A percentile compares a stretch with the other conserved stretches of the same genome.
Evolutionary conservation across 2,329 filamentous ascomycete species (phyloP).

Genomic region (Beauveria scarabaeidicola): DNA sequence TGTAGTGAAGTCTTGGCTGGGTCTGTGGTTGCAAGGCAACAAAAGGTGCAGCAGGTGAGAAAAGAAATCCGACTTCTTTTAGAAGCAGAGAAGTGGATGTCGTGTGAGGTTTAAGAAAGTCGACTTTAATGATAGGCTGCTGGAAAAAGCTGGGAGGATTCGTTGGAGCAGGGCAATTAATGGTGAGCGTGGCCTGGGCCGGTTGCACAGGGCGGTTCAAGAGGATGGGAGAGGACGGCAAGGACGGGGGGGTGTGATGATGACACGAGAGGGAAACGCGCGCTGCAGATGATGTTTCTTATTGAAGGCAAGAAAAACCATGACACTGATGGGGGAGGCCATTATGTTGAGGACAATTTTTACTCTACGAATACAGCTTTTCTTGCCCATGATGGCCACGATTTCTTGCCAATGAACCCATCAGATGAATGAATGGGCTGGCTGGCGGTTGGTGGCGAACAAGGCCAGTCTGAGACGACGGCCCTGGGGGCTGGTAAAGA

Average conservation of each 20-base stretch:
- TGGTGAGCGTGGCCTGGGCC: background rate
- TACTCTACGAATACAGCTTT: too few relatives aligned
- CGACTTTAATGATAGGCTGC: background rate
- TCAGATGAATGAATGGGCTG: background rate
- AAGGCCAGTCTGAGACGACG: background rate
- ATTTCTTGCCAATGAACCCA: background rate
- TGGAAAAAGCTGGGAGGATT: background rate
- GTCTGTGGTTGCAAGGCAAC: background rate
- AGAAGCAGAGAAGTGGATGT: background rate
- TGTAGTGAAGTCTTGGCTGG: background rate
- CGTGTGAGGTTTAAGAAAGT: background rate
- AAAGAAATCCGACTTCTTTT: background rate
- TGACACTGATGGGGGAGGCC: too few relatives aligned
- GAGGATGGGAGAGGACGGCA: background rate
- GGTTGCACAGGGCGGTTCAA: conserved; percentile 1
- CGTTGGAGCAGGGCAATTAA: too few relatives aligned
- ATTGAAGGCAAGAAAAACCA: background rate
- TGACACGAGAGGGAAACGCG: background rate
- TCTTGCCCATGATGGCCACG: background rate
- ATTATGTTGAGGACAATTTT: background rate
- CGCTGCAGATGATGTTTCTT: background rate
- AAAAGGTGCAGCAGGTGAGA: background rate
- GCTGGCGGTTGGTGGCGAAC: background rate
- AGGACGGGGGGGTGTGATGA: background rate
- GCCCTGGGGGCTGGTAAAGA: background rate